Conservation (phyloP, 2,329 filamentous ascomycete genomes). For the Cryphonectria japonica region DNA sequence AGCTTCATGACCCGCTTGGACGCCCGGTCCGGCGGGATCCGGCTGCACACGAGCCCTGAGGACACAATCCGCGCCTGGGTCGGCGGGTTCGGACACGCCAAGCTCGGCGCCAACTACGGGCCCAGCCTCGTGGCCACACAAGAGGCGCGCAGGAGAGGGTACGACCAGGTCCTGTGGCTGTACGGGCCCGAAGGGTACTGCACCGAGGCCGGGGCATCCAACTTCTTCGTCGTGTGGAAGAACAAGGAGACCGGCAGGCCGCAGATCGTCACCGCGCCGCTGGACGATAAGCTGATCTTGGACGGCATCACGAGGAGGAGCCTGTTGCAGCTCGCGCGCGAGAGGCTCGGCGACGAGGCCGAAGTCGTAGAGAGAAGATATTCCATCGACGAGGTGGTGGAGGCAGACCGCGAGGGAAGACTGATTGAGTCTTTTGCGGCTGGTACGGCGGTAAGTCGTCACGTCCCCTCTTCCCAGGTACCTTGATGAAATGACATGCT, state of each 20-base stretch:
- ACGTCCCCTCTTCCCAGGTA: neutral
- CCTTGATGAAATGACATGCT: constrained; percentile 24
- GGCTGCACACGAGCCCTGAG: constrained; percentile 75
- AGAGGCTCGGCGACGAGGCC: constrained; percentile 61
- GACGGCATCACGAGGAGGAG: constrained; percentile 87
- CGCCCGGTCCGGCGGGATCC: constrained; percentile 61
- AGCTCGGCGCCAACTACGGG: constrained; percentile 93
- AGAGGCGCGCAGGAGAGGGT: constrained; percentile 74
- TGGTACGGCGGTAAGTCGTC: constrained; percentile 75
- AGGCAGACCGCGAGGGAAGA: constrained; percentile 74
- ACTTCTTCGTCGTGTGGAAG: constrained; percentile 87
- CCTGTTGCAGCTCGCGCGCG: constrained; percentile 71
- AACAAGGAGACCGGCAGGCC: constrained; percentile 61
- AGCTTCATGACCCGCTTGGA: constrained; percentile 64
- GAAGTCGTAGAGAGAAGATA: constrained; percentile 83
- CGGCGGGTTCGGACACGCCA: constrained; percentile 89
- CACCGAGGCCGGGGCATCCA: constrained; percentile 89
- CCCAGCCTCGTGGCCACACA: constrained; percentile 78
- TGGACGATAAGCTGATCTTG: constrained; percentile 82
- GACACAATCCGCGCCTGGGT: constrained; percentile 92
- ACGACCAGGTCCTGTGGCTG: constrained; percentile 92
- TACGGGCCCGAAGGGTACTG: constrained; percentile 78
- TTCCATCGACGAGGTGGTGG: constrained; percentile 76
- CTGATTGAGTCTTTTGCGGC: constrained; percentile 84
- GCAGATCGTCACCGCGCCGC: constrained; percentile 80